Percentiles rank a stretch among this genome's conserved stretches.
These are phyloP conservation scores for Neopestalotiopsis sp. DNA, from an alignment of 2,329 filamentous ascomycete species.

Conservation along the genomic window DNA sequence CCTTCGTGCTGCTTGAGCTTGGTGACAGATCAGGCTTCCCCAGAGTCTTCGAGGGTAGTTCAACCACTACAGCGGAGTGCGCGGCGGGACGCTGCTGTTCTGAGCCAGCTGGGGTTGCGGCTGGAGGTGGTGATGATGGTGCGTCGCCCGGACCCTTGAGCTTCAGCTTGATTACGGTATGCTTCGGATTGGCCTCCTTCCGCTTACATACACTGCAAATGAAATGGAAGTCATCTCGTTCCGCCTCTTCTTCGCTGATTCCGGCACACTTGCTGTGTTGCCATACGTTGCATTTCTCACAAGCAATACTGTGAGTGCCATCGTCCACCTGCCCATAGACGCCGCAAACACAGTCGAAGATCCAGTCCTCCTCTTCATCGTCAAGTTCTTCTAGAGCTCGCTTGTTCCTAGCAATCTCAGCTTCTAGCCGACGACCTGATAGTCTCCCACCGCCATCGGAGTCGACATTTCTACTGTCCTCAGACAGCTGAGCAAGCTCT, in stretches of 20 bases:
- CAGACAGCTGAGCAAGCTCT: conserved; percentile 79
- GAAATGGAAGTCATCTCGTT: conserved; percentile 86
- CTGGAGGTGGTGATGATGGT: conserved; percentile 30
- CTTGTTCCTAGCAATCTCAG: conserved; percentile 80
- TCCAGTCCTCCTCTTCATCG: conserved; percentile 80
- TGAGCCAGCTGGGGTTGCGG: conserved; percentile 28
- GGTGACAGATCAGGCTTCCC: conserved; percentile 23
- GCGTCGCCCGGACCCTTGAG: conserved; percentile 39
- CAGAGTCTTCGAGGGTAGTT: conserved; percentile 27
- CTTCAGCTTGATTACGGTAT: conserved; percentile 60
- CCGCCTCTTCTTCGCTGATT: conserved; percentile 79
- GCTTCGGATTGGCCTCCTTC: conserved; percentile 67
- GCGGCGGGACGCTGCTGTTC: conserved; percentile 23
- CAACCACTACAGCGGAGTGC: conserved; percentile 25
- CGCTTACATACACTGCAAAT: conserved; percentile 80
- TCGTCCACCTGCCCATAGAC: conserved; percentile 93
- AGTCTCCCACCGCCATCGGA: conserved; percentile 59
- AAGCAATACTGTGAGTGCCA: conserved; percentile 90
- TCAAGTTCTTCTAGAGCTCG: conserved; percentile 76
- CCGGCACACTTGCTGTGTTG: conserved; percentile 93
- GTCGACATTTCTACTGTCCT: conserved; percentile 66
- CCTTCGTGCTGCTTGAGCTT: conserved; percentile 1
- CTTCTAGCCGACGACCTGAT: conserved; percentile 81
- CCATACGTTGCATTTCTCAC: conserved; percentile 94
- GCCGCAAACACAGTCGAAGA: conserved; percentile 94